Conservation (phyloP, 768 basidiomycete species). For the Podaxis sp. region DNA sequence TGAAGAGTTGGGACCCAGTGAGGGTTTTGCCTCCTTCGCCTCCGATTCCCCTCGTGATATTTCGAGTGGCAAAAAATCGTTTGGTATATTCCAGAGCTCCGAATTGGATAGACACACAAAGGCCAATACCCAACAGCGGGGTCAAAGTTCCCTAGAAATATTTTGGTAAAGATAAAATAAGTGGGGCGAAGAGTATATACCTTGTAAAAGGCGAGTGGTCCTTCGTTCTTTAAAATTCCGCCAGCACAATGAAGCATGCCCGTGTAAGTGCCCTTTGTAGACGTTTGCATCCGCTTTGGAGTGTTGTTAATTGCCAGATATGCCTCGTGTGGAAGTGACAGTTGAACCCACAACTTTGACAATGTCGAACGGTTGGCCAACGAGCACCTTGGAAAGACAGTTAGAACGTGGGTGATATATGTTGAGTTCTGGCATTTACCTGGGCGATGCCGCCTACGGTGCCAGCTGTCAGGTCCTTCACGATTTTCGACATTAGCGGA, state of each 20-base stretch:
- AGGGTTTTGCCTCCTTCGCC: conserved; percentile 63
- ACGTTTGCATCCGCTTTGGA: conserved; percentile 87
- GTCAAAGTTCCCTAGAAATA: conserved; percentile 75
- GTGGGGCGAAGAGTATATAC: conserved; percentile 28
- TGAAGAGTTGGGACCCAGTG: conserved; percentile 59
- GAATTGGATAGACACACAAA: conserved; percentile 96
- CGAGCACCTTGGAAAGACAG: conserved; percentile 55
- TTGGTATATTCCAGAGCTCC: conserved; percentile 85
- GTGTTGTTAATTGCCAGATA: background rate
- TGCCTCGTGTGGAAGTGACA: background rate
- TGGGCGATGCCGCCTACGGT: conserved; percentile 90
- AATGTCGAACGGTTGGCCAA: conserved; percentile 95
- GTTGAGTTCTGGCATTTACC: conserved; percentile 30
- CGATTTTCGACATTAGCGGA: conserved; percentile 53
- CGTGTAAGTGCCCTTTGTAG: conserved; percentile 82
- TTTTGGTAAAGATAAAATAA: background rate
- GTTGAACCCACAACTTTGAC: conserved; percentile 82
- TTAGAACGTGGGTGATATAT: conserved; percentile 16
- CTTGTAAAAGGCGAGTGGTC: conserved; percentile 95
- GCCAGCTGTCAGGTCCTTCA: conserved; percentile 85
- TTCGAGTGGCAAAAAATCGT: conserved; percentile 66
- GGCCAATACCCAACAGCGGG: conserved; percentile 86
- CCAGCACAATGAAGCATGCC: conserved; percentile 88
- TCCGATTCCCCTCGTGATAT: conserved; percentile 53
- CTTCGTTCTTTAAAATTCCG: conserved; percentile 88